Conservation (phyloP, 352 stramenopile genomes). For the Globisporangium acanthophoron region DNA sequence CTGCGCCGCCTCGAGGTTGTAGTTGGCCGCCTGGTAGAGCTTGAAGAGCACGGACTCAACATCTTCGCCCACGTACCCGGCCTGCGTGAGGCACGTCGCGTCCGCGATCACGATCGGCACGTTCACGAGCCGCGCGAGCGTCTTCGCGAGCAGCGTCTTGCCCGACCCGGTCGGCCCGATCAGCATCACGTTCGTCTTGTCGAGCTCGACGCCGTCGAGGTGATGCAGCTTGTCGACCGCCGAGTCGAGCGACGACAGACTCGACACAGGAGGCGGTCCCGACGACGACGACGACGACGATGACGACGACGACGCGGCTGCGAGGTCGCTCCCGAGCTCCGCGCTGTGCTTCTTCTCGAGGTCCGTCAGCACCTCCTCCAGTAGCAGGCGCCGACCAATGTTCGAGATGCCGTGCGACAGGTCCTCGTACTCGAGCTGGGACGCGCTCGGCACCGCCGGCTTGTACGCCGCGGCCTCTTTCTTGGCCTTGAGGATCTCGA, state of each 20-base stretch:
- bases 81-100: constrained; percentile 96
- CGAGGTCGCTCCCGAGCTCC: constrained; percentile 5
- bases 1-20: constrained; percentile 94
- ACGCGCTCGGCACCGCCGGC: constrained; percentile 23
- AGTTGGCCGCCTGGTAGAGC: constrained; percentile 95
- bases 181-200: constrained; percentile 98
- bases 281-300: not conserved
- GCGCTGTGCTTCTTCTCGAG: constrained; percentile 26
- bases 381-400: constrained; percentile 45
- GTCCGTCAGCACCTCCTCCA: constrained; percentile 61
- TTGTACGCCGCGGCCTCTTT: constrained; percentile 32
- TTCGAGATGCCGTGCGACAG: constrained; percentile 25
- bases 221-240: constrained; percentile 48
- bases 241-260: not conserved
- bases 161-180: constrained; percentile 93
- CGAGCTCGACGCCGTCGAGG: constrained; percentile 90
- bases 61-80: constrained; percentile 98
- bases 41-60: constrained; percentile 98
- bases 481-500: constrained; percentile 49
- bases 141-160: constrained; percentile 97
- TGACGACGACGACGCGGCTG: not conserved
- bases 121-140: constrained; percentile 93
- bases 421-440: constrained; percentile 27
- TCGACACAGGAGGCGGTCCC: too few relatives aligned
- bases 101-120: constrained; percentile 97